phyloP scores from a whole-genome alignment of 1,139 yeast genomes.

The Candida mesenterica region DNA sequence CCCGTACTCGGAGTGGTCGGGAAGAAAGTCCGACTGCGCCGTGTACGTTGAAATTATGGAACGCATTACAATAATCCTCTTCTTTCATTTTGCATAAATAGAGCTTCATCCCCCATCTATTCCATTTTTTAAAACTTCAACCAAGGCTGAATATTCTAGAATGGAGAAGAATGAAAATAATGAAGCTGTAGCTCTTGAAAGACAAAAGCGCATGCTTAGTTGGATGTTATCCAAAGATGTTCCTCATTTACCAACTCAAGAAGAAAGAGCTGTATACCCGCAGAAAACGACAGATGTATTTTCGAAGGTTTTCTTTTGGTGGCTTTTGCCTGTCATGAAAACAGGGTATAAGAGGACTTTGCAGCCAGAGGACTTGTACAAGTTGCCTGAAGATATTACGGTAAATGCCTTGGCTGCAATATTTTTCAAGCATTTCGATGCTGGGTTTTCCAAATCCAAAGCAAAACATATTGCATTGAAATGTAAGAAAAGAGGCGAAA shows the following conservation, averaged over 20 bases:
- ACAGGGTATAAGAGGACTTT: slow-evolving; percentile 53
- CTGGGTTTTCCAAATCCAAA: slow-evolving; percentile 20
- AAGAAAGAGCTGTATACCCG: slow-evolving; percentile 43
- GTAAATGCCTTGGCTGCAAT: slow-evolving; percentile 34
- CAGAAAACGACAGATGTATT: slow-evolving; percentile 30
- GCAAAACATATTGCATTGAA: slow-evolving; percentile 21
- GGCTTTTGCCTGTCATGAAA: slow-evolving; percentile 47
- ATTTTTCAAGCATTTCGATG: slow-evolving; percentile 26
- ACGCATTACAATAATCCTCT: too few species aligned
- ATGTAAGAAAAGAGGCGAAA: slow-evolving; percentile 26
- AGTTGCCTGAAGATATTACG: slow-evolving; percentile 35
- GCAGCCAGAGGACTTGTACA: slow-evolving; percentile 44
- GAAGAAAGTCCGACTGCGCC: too few species aligned
- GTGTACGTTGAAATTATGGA: too few species aligned
- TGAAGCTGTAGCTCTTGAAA: slow-evolving; percentile 7
- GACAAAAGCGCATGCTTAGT: slow-evolving; percentile 32
- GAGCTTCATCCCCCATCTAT: too few species aligned
- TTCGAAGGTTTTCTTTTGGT: slow-evolving; percentile 47
- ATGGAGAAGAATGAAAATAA: too few species aligned
- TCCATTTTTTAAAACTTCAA: too few species aligned
- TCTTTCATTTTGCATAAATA: too few species aligned
- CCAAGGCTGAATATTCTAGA: too few species aligned
- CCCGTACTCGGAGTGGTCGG: too few species aligned
- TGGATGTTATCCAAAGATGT: slow-evolving; percentile 31
- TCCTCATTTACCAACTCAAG: slow-evolving; percentile 38